Evolutionary conservation across 345 rosid genomes (phyloP), one percentile per base, ranked within the genome.

Genomic region (Alliaria petiolata): DNA sequence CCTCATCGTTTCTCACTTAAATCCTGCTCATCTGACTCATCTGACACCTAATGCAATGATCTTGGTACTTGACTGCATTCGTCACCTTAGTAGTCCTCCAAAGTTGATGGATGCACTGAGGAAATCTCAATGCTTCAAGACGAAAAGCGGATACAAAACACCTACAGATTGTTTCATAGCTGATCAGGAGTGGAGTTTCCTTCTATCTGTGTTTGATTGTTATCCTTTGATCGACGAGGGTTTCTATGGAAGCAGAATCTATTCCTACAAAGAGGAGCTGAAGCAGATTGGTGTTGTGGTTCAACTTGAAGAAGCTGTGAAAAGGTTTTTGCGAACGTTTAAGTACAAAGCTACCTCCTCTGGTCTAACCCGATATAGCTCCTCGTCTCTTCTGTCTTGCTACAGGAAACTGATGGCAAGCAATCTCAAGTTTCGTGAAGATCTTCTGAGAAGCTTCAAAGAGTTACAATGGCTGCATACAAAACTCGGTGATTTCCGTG

Each of bases 391-490:
- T 22, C 66, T 91, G 7, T 65, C 84, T 15, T 85, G 87, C 65
- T 81, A 70, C 72, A 83, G 82, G 70, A 53, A 46, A 25, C 70
- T 88, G 28, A 76, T 71, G 51, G 62, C 20, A 19, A 49, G 67
- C 14, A 1, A 3, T 4, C 7, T 5, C 4, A 70, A 42, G 59
- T 74, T 78, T 51, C 79, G 86, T 51, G 42, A 51, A 14, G 83
- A 80, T 5, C 65, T 87, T 2, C 78, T 36, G 62, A 62, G 45
- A 0, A 76, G 82, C 78, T 77, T 83, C 33, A 58, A 28, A 5
- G 85, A 83, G 67, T 76, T 8, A 0, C 72, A 64, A 45, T 91
- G 97, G 95, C 67, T 91, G 75, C 80, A 76, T 35, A 88, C 88
- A 4, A 79, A 78, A 51, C 85, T 84, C 0, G 84, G 92, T n/a